Evolutionary conservation across 805 yeast genomes (phyloP).

Genomic region (Candida loeiensis): DNA sequence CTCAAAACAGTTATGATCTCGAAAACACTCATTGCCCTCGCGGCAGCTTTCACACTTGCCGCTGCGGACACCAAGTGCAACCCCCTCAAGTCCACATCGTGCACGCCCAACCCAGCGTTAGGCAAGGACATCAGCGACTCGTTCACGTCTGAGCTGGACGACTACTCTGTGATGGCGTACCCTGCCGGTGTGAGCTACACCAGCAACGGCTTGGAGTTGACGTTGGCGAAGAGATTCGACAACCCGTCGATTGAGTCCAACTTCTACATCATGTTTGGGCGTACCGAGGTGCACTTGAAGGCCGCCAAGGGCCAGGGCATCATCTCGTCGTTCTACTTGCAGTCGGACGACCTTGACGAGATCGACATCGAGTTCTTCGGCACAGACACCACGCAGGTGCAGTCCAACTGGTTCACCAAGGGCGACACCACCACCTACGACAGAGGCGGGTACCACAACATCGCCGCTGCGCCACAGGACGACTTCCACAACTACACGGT

Average conservation of each 20-base stretch:
- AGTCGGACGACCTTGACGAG: conserved; percentile 83
- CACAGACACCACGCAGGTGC: conserved; percentile 69
- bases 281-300: conserved; percentile 64
- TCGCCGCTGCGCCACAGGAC: conserved; percentile 12
- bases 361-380: conserved; percentile 89
- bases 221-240: conserved; percentile 60
- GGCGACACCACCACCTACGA: conserved; percentile 76
- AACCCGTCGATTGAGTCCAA: conserved; percentile 76
- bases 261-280: conserved; percentile 87
- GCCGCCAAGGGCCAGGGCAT: conserved; percentile 80
- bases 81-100: conserved; percentile 21
- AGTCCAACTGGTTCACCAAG: conserved; percentile 76
- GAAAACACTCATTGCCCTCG: conserved; percentile 7
- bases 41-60: conserved; percentile 5
- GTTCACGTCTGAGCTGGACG: conserved; percentile 46
- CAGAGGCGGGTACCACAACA: conserved; percentile 16
- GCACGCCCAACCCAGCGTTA: conserved; percentile 52
- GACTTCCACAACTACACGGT: conserved; percentile 15
- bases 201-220: conserved; percentile 55
- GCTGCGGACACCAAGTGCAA: conserved; percentile 19
- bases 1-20: too few species aligned
- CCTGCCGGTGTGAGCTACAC: conserved; percentile 28
- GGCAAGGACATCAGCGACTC: conserved; percentile 51
- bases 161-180: conserved; percentile 40
- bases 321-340: conserved; percentile 76